Base-by-base conservation (phyloP, 441 rosid species). In the Pelargonium fulgidum region DNA sequence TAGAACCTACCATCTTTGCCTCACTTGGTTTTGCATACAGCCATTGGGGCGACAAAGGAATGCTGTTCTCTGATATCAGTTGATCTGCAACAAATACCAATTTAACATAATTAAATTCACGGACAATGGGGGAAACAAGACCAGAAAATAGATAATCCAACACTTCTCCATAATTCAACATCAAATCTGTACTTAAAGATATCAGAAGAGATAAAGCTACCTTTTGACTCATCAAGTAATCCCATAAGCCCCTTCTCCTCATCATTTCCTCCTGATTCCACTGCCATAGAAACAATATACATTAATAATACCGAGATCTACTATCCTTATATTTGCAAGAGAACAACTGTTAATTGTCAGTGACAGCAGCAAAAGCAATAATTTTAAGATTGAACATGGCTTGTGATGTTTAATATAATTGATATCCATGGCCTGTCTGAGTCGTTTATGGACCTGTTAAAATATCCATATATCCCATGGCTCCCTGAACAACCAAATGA, bases 31-130 rank as follows among this genome's bases (percentile, higher is more conserved):
- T 92, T 24, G 86, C 73, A 80, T 90, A 92, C 48, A 92, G 95
- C 98, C 98, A 92, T 74, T 92, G 96, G 5, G 98, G 98, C 77
- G 96, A 90, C 78, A 92, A 77, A 0, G 98, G 98, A 9, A 92
- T 88, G 85, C 86, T 88, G 84, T 76, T 90, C 61, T 92, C 98
- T 19, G 86, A 74, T 10, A 78, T 78, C 73, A 76, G 59, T 75
- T 7, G 62, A 14, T n/a, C 56, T 50, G 16, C 14, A 50, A 4
- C 19, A n/a, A 50, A n/a, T 48, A 48, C n/a, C 13, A 4, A 50
- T 6, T 3, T 6, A 16, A 17, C 20, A 17, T 62, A 19, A 56
- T 19, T 56, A 56, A 19, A 56, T 19, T 17, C 19, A 56, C 2
- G 62, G 9, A 11, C 26, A 4, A 17, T 6, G 26, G 16, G 26